Conservation (phyloP, 106 monocot genomes). For the Dendrobium nobile region DNA sequence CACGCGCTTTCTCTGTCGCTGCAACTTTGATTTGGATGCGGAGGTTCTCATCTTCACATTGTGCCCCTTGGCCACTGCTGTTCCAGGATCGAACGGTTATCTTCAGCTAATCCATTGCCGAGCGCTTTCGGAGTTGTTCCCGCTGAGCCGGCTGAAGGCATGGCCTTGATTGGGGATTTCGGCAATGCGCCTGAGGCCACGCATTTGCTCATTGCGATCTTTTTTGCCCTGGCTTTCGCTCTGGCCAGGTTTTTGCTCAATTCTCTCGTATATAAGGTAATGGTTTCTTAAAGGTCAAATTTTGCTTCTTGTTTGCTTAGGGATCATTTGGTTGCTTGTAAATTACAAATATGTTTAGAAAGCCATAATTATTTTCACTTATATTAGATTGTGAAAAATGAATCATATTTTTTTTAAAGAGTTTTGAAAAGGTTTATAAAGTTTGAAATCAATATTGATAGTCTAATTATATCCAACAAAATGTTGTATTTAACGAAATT, state of each 20-base stretch:
- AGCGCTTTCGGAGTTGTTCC: not conserved
- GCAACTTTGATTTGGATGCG: not conserved
- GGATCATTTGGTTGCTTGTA: too few relatives aligned
- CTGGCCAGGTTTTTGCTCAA: slow-evolving; percentile 8
- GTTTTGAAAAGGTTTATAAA: too few relatives aligned
- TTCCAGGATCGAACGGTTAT: not conserved
- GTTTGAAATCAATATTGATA: too few relatives aligned
- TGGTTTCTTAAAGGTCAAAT: not conserved
- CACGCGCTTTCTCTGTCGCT: not conserved
- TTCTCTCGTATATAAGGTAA: slow-evolving; percentile 9
- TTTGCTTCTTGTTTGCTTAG: not conserved
- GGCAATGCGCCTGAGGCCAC: not conserved
- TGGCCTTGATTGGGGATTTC: not conserved
- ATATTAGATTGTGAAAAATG: too few relatives aligned
- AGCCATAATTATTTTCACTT: too few relatives aligned
- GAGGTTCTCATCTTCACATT: not conserved
- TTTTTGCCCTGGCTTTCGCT: slow-evolving; percentile 9
- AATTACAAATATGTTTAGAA: too few relatives aligned
- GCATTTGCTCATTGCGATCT: slow-evolving; percentile 1
- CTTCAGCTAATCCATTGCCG: not conserved
- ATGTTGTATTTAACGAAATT: too few relatives aligned
- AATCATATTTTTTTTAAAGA: too few relatives aligned
- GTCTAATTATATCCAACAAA: too few relatives aligned
- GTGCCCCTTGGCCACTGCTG: not conserved
- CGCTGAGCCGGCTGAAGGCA: not conserved